Base-by-base conservation (phyloP, 2,329 filamentous ascomycete genomes). In the Fusarium sp. region DNA sequence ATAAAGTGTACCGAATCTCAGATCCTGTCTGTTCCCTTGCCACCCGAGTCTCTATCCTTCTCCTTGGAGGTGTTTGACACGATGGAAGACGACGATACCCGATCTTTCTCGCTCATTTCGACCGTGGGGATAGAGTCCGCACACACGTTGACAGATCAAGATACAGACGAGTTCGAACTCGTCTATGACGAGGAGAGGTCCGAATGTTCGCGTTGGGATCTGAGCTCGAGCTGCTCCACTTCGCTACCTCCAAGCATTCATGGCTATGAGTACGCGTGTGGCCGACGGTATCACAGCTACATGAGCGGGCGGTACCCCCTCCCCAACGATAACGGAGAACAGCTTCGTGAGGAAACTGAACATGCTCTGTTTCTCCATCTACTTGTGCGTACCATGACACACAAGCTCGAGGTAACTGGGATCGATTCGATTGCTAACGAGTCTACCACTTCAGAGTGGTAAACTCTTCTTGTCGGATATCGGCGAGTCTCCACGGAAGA, bases 351-450 rank as follows among this genome's bases (percentile, higher is more conserved):
- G 62, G 80, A 84, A 40, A 77, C 81, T 60, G 81, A 81, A 62
- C 84, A 86, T 64, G 74, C 76, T 10, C 74, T 83, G 65, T 82
- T 86, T 73, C 77, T 82, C 4, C 78, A 87, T 62, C 63, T 84
- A 29, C 79, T 77, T 27, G 79, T 81, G 64, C 10, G 71, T 71
- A 25, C 16, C 14, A 27, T 42, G 40, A 36, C n/a, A 55, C 44
- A 38, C 13, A 20, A 64, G 40, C 14, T 62, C 5, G 38, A 55
- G 13, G 29, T 18, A 16, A 27, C 13, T 51, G 13, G n/a, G n/a
- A n/a, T 55, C 20, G 29, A 51, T 4, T 11, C 54, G 25, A 25
- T 40, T 38, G 23, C 60, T 68, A 54, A 64, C 20, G 38, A 20
- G 18, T 27, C 40, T 25, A 29, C 46, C 20, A 13, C 20, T 58